Evolutionary conservation across 805 yeast species (phyloP).

Genomic region (Schwanniomyces occidentalis): DNA sequence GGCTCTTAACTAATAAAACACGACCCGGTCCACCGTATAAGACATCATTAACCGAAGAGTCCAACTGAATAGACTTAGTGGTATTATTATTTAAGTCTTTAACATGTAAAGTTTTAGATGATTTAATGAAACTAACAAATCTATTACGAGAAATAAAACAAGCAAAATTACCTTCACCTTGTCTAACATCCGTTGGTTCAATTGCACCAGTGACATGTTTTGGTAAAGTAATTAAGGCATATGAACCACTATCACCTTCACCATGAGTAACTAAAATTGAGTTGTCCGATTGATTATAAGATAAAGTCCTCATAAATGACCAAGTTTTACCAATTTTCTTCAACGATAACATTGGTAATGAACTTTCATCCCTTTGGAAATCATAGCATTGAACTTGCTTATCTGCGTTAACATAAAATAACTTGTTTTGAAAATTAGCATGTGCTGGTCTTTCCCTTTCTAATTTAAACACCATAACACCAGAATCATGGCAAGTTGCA

Average conservation of each 20-base stretch:
- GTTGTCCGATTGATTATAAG: constrained; percentile 91
- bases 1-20: constrained; percentile 69
- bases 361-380: constrained; percentile 58
- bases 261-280: constrained; percentile 82
- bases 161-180: constrained; percentile 84
- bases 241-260: constrained; percentile 63
- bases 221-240: constrained; percentile 76
- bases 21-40: constrained; percentile 81
- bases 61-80: constrained; percentile 79
- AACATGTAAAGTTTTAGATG: constrained; percentile 68
- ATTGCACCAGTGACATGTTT: constrained; percentile 90
- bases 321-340: constrained; percentile 83
- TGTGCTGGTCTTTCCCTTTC: constrained; percentile 98
- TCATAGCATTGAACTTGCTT: constrained; percentile 84
- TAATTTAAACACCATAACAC: constrained; percentile 96
- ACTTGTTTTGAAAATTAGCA: constrained; percentile 65
- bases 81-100: constrained; percentile 79
- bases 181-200: constrained; percentile 78
- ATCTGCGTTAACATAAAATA: constrained; percentile 77
- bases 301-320: constrained; percentile 79
- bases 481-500: constrained; percentile 96
- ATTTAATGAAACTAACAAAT: constrained; percentile 75
- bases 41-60: constrained; percentile 67
- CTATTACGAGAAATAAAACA: constrained; percentile 93
- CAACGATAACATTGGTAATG: constrained; percentile 79